These are phyloP conservation scores for Microdochium trichocladiopsis DNA, from an alignment of 2,329 filamentous ascomycete species.

Conservation along the genomic window DNA sequence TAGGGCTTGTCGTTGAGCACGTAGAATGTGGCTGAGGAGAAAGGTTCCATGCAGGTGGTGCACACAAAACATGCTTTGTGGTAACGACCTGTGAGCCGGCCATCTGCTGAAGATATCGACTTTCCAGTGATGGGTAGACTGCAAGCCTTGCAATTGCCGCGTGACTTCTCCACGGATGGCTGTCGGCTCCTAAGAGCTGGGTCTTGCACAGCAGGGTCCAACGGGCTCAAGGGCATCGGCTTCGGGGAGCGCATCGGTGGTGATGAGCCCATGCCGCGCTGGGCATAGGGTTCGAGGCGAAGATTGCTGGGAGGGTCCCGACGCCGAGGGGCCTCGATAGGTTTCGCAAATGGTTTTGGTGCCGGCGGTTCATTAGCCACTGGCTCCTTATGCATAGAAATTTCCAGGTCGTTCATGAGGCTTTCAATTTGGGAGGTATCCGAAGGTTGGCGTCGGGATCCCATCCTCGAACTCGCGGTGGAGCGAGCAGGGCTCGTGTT, in stretches of 20 bases:
- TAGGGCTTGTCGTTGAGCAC: constrained; percentile 82
- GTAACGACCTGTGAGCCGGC: constrained; percentile 84
- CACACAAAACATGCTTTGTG: constrained; percentile 96
- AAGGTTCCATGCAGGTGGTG: constrained; percentile 72
- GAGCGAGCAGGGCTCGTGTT: constrained; percentile 49
- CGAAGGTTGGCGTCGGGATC: constrained; percentile 29
- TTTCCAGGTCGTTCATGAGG: constrained; percentile 51
- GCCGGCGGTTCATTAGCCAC: constrained; percentile 18
- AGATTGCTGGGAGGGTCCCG: background rate
- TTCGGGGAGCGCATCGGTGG: background rate
- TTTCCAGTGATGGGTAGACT: constrained; percentile 74
- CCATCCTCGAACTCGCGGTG: constrained; percentile 5
- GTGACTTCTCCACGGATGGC: constrained; percentile 35
- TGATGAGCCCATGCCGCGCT: background rate
- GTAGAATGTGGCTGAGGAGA: constrained; percentile 86
- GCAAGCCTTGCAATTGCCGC: constrained; percentile 81
- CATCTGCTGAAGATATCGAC: constrained; percentile 89
- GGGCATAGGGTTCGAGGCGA: background rate
- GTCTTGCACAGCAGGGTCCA: background rate
- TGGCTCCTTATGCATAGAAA: constrained; percentile 35
- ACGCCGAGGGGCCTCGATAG: constrained; percentile 19
- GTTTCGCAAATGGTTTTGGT: constrained; percentile 10
- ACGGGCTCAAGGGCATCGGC: background rate
- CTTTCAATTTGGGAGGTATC: constrained; percentile 26
- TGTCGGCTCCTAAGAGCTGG: constrained; percentile 24